Conservation (phyloP, 2,329 filamentous ascomycete species). For the Plectosphaerella plurivora region DNA sequence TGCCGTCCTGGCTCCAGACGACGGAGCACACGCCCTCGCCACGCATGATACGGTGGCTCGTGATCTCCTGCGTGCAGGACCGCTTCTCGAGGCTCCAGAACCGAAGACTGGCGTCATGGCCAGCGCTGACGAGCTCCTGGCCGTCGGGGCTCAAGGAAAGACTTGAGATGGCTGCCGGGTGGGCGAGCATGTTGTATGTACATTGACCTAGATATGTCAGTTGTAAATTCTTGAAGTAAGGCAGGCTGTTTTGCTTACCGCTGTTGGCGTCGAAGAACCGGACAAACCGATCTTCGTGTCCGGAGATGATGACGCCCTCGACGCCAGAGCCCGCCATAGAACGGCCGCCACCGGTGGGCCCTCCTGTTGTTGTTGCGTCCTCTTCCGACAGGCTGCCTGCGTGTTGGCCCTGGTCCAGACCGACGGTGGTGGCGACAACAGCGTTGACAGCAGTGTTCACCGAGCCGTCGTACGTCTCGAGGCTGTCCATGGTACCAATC, state of each 20-base stretch:
- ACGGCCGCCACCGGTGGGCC: conserved; percentile 69
- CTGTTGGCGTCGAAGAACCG: conserved; percentile 98
- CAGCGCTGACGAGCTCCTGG: conserved; percentile 88
- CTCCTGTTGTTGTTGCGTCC: conserved; percentile 65
- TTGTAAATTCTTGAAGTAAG: too few species aligned
- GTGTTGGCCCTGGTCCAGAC: conserved; percentile 68
- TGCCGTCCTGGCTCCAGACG: conserved; percentile 91
- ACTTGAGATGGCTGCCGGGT: conserved; percentile 87
- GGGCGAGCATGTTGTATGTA: conserved; percentile 97
- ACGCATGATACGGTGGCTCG: conserved; percentile 87
- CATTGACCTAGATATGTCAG: conserved; percentile 70
- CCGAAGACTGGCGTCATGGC: conserved; percentile 89
- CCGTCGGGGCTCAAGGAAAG: conserved; percentile 91
- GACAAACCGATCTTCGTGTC: conserved; percentile 94
- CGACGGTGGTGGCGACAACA: conserved; percentile 80
- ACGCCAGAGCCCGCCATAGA: conserved; percentile 69
- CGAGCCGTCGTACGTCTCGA: conserved; percentile 90
- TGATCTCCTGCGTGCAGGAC: conserved; percentile 92
- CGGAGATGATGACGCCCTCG: conserved; percentile 91
- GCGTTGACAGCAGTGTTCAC: conserved; percentile 77
- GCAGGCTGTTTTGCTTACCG: conserved; percentile 58
- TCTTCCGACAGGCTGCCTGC: conserved; percentile 63
- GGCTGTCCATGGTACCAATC: conserved; percentile 85
- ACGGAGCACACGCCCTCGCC: conserved; percentile 93
- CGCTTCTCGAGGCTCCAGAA: conserved; percentile 98